Conservation (phyloP, 495 filamentous ascomycete species). For the Lichenothelia convexa region DNA sequence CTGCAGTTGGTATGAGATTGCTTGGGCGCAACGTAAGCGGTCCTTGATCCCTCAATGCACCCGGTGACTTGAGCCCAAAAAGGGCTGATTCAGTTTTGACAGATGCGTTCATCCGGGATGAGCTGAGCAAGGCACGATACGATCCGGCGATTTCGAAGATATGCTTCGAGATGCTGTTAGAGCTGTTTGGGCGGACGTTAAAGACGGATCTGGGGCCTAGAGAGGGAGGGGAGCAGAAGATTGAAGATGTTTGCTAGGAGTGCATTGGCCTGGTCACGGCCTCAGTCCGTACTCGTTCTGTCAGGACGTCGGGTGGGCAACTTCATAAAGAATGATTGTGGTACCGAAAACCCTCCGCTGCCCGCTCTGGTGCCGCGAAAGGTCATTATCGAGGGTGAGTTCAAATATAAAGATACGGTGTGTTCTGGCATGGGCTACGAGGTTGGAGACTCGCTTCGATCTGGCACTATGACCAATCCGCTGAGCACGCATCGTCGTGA, state of each 20-base stretch:
- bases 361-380: no score
- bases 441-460: no score
- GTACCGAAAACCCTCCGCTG: no score
- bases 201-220: constrained; percentile 54
- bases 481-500: no score
- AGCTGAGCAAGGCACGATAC: constrained; percentile 81
- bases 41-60: background rate
- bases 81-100: background rate
- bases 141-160: constrained; percentile 71
- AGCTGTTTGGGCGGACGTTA: constrained; percentile 65
- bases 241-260: constrained; percentile 28
- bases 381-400: no score
- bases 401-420: no score
- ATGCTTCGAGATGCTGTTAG: constrained; percentile 83
- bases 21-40: constrained; percentile 72
- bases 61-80: background rate
- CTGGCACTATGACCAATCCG: no score
- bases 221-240: constrained; percentile 18
- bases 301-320: no score
- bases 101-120: constrained; percentile 91
- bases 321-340: no score
- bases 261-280: no score
- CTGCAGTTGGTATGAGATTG: constrained; percentile 76
- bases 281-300: no score
- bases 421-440: no score